Evolutionary conservation across 2,329 filamentous ascomycete genomes (phyloP).

Genomic region (Colletotrichum camelliae): DNA sequence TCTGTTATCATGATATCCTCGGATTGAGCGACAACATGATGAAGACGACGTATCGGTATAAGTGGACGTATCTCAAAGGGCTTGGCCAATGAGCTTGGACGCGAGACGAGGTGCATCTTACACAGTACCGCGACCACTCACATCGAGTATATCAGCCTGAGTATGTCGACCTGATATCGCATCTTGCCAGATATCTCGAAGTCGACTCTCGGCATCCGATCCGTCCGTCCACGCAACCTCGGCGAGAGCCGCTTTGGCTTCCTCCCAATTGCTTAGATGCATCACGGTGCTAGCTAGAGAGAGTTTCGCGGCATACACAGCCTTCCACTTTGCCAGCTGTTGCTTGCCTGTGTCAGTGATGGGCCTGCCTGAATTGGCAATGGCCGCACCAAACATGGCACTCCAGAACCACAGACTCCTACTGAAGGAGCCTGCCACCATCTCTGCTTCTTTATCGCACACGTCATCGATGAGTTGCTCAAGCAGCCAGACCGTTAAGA

Average conservation of each 20-base stretch:
- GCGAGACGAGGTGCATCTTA: neutral
- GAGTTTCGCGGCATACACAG: conserved; percentile 46
- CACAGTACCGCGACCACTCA: neutral
- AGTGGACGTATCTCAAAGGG: neutral
- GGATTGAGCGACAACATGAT: neutral
- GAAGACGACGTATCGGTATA: neutral
- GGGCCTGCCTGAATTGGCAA: conserved; percentile 41
- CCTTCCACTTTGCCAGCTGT: conserved; percentile 42
- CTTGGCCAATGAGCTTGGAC: neutral
- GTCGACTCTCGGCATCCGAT: conserved; percentile 43
- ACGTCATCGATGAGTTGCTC: conserved; percentile 51
- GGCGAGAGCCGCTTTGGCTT: conserved; percentile 39
- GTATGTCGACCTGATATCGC: conserved; percentile 31
- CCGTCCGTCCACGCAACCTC: conserved; percentile 46
- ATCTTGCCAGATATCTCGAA: conserved; percentile 46
- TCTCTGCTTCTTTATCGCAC: conserved; percentile 42
- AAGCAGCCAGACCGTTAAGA: conserved; percentile 50
- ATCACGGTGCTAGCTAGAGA: conserved; percentile 42
- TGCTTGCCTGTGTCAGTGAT: conserved; percentile 38
- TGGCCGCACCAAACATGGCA: conserved; percentile 49
- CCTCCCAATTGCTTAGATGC: conserved; percentile 42
- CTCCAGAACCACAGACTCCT: conserved; percentile 51
- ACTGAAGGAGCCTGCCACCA: conserved; percentile 46
- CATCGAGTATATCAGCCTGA: neutral
- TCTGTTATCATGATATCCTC: neutral